phyloP scores from a whole-genome alignment of 345 rosid genomes.

The Pistacia atlantica region DNA sequence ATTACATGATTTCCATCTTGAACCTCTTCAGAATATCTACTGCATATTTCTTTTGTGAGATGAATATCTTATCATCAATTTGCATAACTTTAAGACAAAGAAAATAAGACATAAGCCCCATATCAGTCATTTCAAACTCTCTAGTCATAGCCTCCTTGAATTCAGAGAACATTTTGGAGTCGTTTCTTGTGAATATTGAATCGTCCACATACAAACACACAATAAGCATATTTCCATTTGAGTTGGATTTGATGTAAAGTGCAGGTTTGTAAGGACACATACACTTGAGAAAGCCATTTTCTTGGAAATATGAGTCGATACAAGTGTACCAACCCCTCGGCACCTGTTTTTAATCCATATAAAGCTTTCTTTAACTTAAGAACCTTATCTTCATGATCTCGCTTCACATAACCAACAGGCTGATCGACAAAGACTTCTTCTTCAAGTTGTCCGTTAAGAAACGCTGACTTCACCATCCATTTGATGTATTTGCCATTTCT shows the following conservation, averaged over 20 bases:
- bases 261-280: not conserved
- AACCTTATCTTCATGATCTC: not conserved
- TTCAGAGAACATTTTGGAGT: not conserved
- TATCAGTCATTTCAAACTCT: conserved; percentile 6
- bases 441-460: not conserved
- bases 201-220: conserved; percentile 1
- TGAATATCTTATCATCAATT: not conserved
- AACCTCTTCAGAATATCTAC: not conserved
- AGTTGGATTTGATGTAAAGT: not conserved
- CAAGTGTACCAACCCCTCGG: not conserved
- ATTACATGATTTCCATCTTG: conserved; percentile 8
- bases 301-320: not conserved
- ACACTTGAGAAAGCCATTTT: not conserved
- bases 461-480: conserved; percentile 3
- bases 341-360: not conserved
- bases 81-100: conserved; percentile 1
- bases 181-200: not conserved
- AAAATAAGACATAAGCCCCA: conserved; percentile 10
- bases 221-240: not conserved
- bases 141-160: not conserved
- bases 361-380: not conserved
- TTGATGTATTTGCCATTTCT: not conserved
- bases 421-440: not conserved
- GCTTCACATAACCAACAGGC: not conserved
- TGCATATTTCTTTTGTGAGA: not conserved